Evolutionary conservation across 106 monocot species (phyloP).

Genomic region (Dactylorhiza incarnata): DNA sequence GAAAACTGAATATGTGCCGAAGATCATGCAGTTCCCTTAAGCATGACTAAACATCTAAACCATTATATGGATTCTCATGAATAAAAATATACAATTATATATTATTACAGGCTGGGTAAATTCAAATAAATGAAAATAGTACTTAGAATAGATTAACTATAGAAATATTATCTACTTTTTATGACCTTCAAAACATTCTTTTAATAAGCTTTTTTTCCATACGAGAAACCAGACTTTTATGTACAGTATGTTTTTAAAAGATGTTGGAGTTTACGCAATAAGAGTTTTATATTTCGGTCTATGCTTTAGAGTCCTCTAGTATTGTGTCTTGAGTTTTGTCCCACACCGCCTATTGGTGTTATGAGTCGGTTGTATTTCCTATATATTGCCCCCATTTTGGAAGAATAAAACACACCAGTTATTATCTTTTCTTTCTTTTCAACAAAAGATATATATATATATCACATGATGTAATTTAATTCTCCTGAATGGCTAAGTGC

Average conservation of each 20-base stretch:
- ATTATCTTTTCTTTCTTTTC: too few relatives aligned
- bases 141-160: background rate
- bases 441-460: too few relatives aligned
- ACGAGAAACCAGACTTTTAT: background rate
- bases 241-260: background rate
- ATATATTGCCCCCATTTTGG: too few relatives aligned
- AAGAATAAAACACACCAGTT: too few relatives aligned
- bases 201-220: background rate
- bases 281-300: too few relatives aligned
- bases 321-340: too few relatives aligned
- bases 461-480: background rate
- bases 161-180: background rate
- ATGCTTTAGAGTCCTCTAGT: too few relatives aligned
- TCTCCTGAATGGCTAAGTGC: background rate
- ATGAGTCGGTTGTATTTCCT: too few relatives aligned
- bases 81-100: background rate
- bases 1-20: background rate
- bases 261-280: too few relatives aligned
- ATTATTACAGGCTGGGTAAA: background rate
- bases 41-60: background rate
- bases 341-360: too few relatives aligned
- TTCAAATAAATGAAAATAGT: background rate
- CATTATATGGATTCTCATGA: background rate
- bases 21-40: background rate
- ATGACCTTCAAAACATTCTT: background rate